Evolutionary conservation across 2,329 filamentous ascomycete genomes (phyloP).

Genomic region (Falciphora oryzae): DNA sequence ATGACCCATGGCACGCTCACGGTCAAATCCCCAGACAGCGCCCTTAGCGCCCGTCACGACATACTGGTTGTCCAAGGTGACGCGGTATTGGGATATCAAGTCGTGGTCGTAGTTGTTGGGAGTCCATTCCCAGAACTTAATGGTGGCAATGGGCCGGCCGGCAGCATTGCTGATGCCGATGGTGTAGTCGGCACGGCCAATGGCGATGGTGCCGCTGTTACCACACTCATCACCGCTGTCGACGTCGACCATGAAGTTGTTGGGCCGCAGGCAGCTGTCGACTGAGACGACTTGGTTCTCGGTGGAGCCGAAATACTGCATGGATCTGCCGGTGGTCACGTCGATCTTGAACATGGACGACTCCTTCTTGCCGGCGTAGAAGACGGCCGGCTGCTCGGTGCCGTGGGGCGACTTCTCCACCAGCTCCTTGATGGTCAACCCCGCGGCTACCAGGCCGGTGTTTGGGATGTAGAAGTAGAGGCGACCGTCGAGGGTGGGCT

Average conservation of each 20-base stretch:
- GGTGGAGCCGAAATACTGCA: conserved; percentile 8
- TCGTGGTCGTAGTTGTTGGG: conserved; percentile 89
- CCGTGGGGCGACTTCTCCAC: conserved; percentile 78
- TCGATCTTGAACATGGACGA: conserved; percentile 86
- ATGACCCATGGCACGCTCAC: conserved; percentile 46
- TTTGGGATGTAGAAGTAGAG: conserved; percentile 82
- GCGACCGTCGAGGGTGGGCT: conserved; percentile 80
- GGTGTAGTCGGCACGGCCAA: conserved; percentile 85
- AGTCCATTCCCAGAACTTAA: conserved; percentile 91
- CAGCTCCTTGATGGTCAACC: conserved; percentile 75
- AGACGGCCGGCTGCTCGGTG: conserved; percentile 67
- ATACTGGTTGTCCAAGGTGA: conserved; percentile 80
- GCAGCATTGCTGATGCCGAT: conserved; percentile 75
- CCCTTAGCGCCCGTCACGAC: conserved; percentile 85
- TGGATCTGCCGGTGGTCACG: conserved; percentile 65
- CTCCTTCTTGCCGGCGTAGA: conserved; percentile 89
- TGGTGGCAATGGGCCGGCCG: conserved; percentile 73
- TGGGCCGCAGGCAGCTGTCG: conserved; percentile 68
- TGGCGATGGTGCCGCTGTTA: conserved; percentile 70
- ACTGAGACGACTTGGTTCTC: conserved; percentile 7
- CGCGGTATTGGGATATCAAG: conserved; percentile 73
- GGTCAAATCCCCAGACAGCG: conserved; percentile 73
- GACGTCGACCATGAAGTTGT: conserved; percentile 51
- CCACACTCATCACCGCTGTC: conserved; percentile 71
- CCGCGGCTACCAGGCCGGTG: conserved; percentile 56